These are phyloP conservation scores for Calonectria multiphialidica DNA, from an alignment of 2,329 filamentous ascomycete genomes.

Conservation along the genomic window DNA sequence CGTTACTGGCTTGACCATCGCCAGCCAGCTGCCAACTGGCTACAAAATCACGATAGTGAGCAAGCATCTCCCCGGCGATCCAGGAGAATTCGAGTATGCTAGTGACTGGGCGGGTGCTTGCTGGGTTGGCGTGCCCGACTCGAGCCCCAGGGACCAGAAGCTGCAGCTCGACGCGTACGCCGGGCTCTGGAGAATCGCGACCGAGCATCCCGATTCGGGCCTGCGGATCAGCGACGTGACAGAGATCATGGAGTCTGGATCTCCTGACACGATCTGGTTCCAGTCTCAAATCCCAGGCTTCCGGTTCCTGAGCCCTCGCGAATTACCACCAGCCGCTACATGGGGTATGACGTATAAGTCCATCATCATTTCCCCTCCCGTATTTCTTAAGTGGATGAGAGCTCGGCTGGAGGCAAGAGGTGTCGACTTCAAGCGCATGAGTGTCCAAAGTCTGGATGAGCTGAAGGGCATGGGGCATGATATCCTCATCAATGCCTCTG, in stretches of 20 bases:
- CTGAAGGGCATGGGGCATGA: constrained; percentile 17
- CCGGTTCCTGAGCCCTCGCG: not conserved
- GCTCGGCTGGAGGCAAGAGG: not conserved
- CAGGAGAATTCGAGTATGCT: too few relatives aligned
- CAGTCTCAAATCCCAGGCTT: not conserved
- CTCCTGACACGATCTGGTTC: constrained; percentile 2
- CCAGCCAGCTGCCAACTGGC: constrained; percentile 7
- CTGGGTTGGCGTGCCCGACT: constrained; percentile 15
- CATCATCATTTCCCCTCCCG: constrained; percentile 3
- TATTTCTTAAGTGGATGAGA: constrained; percentile 10
- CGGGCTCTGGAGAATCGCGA: constrained; percentile 9
- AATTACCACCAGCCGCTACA: not conserved
- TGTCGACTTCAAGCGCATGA: not conserved
- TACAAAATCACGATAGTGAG: constrained; percentile 19
- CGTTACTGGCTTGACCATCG: constrained; percentile 21
- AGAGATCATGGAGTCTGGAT: constrained; percentile 11
- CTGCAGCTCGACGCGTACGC: constrained; percentile 17
- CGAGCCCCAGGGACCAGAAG: constrained; percentile 14
- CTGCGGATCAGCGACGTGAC: constrained; percentile 12
- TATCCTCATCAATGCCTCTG: constrained; percentile 16
- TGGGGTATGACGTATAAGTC: constrained; percentile 19
- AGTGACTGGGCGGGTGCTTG: constrained; percentile 18
- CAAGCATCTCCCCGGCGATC: constrained; percentile 16
- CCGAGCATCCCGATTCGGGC: constrained; percentile 6
- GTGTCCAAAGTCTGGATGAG: not conserved